Evolutionary conservation across 768 basidiomycete genomes (phyloP), one percentile per base, ranked within the genome.

Genomic region (Lyophyllum atratum): DNA sequence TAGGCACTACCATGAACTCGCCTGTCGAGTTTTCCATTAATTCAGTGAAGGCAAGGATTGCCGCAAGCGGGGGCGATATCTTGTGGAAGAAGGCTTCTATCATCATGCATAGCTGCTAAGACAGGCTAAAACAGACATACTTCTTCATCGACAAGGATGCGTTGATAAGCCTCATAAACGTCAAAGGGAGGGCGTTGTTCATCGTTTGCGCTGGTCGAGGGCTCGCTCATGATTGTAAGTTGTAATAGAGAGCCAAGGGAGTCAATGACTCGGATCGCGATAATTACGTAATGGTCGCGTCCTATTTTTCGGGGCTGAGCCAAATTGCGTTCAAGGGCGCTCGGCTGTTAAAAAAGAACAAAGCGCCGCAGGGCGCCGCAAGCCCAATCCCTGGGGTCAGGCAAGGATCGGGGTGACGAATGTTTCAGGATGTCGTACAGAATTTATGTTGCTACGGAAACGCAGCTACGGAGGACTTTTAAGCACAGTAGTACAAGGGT

Each of bases 31-130:
- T 78, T 61, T 90, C 81, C 59, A 97, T 85, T 31, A 94, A 76
- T 67, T 95, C 85, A 2, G 93, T 89, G 47, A 97, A 78, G 12
- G 93, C 84, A 21, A 92, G 78, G 55, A 98, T 93, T 15, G 95
- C 95, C 19, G 94, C 95, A 21, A 96, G 77, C 9, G 95, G 95
- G 4, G 85, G 81, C 0, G 91, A 87, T 54, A 92, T 83, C 90
- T 93, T 66, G 40, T 52, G 45, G 31, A 57, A 46, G 22, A 56
- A 49, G 48, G 39, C 29, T 49, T 22, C 5, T 33, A 31, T 52
- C 43, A 37, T 46, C 22, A 21, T 40, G 42, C 29, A 17, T n/a
- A 28, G 24, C 14, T 26, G 45, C 28, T 8, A 19, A 28, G 45
- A 46, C 46, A 47, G 1, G 15, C 17, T 47, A 42, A 24, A 22